These are phyloP conservation scores for Microsporum ferrugineum DNA, from an alignment of 2,329 filamentous ascomycete genomes.

Conservation along the genomic window DNA sequence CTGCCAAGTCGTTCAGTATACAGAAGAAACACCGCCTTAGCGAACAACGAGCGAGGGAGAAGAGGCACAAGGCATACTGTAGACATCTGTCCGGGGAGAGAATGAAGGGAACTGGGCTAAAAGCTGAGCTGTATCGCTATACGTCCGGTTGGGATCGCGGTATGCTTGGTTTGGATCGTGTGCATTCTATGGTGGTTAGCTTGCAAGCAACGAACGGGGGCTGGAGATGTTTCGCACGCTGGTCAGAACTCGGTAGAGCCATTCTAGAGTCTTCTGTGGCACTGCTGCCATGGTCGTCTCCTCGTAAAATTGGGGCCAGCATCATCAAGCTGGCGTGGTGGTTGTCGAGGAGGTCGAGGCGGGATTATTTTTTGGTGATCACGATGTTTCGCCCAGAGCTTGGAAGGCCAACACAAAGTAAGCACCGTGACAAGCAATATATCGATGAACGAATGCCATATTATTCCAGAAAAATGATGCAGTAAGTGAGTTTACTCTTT, in stretches of 20 bases:
- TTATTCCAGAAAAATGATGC: too few species aligned
- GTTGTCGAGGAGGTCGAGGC: not conserved
- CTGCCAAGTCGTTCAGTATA: conserved; percentile 35
- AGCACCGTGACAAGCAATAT: too few species aligned
- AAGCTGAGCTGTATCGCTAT: conserved; percentile 76
- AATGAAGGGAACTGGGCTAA: conserved; percentile 70
- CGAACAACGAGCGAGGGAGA: not conserved
- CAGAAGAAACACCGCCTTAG: not conserved
- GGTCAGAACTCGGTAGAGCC: conserved; percentile 84
- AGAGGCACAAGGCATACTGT: conserved; percentile 53
- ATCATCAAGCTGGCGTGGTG: not conserved
- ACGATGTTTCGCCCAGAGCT: not conserved
- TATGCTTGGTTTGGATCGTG: conserved; percentile 60
- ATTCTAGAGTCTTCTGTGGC: conserved; percentile 81
- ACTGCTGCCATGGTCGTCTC: conserved; percentile 45
- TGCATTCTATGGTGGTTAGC: conserved; percentile 12
- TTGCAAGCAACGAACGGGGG: not conserved
- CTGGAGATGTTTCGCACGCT: conserved; percentile 43
- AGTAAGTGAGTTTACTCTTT: too few species aligned
- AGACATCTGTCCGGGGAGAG: conserved; percentile 80
- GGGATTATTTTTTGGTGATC: not conserved
- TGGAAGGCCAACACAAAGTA: not conserved
- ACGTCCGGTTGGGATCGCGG: conserved; percentile 80
- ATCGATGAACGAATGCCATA: too few species aligned
- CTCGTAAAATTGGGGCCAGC: not conserved